Evolutionary conservation across 2,329 filamentous ascomycete species (phyloP).

Genomic region (Coniochaeta prunicola): DNA sequence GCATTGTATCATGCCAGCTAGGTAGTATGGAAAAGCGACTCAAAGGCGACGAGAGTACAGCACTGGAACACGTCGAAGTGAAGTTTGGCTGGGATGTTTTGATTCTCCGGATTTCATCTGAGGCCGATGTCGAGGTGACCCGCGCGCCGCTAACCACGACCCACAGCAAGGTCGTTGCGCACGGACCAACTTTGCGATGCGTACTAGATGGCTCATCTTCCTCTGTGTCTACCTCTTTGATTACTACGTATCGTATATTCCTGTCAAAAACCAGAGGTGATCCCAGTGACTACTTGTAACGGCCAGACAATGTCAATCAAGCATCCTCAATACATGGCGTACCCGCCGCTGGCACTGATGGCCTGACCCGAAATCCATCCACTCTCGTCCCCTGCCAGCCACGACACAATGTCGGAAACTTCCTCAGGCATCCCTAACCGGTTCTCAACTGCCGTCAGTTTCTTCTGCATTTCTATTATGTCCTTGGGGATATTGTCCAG

Average conservation of each 20-base stretch:
- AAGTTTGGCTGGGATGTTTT: not conserved
- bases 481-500: constrained; percentile 42
- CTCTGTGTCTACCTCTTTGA: too few species aligned
- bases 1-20: constrained; percentile 9
- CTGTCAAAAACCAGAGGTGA: too few species aligned
- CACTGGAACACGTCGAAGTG: not conserved
- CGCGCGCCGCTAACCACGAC: not conserved
- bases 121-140: not conserved
- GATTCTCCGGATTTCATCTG: not conserved
- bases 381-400: constrained; percentile 41
- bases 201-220: too few species aligned
- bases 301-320: too few species aligned
- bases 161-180: not conserved
- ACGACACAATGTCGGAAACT: constrained; percentile 48
- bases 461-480: constrained; percentile 40
- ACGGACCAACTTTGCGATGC: not conserved
- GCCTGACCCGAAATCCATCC: constrained; percentile 47
- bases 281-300: too few species aligned
- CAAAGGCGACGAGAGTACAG: not conserved
- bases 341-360: constrained; percentile 45
- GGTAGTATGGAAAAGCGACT: not conserved
- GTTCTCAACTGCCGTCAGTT: constrained; percentile 41
- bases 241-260: too few species aligned
- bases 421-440: constrained; percentile 45
- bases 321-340: constrained; percentile 13